Evolutionary conservation across 1,139 yeast species (phyloP), one percentile per base, ranked within the genome.

Genomic region (Saccharomycopsis phalli): DNA sequence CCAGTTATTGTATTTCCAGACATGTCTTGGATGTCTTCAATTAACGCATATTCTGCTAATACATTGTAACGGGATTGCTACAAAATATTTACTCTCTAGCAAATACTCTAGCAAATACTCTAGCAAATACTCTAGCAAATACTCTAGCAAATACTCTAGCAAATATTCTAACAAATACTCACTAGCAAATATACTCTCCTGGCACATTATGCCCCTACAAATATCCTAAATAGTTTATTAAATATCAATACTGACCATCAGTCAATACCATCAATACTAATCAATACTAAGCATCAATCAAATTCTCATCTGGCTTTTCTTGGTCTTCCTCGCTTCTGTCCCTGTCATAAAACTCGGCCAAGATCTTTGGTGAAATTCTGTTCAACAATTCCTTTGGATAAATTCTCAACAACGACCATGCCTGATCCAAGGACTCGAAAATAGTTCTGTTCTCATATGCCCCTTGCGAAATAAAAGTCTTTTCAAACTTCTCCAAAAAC

Each of bases 331-430:
- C 82, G 37, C 74, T 80, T 60, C 86, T 76, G 42, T 81, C 81
- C 63, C 96, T 80, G 55, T 88, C 96, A 63, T 91, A 91, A 65
- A 88, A 91, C 65, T 88, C 98, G 52, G 77, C 80, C 60, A 91
- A 71, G 54, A 91, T 87, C 78, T 91, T 91, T 62, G 97, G 97
- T 49, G 95, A 86, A 58, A 91, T 86, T 77, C 98, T 87, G 71
- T 91, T 93, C 62, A 91, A 81, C 81, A 91, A 73, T 67, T 91
- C 97, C 76, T 88, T 91, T 59, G 99, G 99, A 71, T 91, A 91
- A 60, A 91, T 91, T 72, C 99, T 86, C 62, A 91, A 74, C 62
- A 91, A 74, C 37, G 94, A 80, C 99, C 99, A 91, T 41, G 98
- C 99, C 62, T 83, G 88, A 61, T 91, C 98, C 60, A 91, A 77